A percentile compares a stretch with the other conserved stretches of the same genome.
Evolutionary conservation across 2,329 filamentous ascomycete genomes (phyloP).

Genomic region (Pseudogymnoascus sp.): DNA sequence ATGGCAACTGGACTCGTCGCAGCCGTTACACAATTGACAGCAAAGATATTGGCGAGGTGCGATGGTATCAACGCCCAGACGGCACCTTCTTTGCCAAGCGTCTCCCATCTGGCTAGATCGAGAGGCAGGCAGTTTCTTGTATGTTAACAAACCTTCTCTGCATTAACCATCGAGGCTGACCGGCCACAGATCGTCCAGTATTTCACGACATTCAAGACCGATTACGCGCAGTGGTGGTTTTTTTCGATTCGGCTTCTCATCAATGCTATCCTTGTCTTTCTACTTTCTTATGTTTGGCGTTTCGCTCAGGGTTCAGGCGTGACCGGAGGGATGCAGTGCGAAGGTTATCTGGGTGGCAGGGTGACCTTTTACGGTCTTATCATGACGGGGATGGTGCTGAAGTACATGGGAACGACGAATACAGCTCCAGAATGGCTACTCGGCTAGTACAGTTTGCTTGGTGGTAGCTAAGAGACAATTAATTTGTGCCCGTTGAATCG

Average conservation of each 20-base stretch:
- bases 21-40: constrained; percentile 54
- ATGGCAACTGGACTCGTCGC: constrained; percentile 53
- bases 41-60: constrained; percentile 42
- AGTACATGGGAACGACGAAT: not conserved
- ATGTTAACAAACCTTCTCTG: not conserved
- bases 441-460: not conserved
- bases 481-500: not conserved
- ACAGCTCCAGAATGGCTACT: not conserved
- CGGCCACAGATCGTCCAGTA: not conserved
- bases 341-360: not conserved
- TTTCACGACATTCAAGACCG: not conserved
- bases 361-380: not conserved
- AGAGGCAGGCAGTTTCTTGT: not conserved
- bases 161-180: not conserved
- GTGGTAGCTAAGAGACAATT: not conserved
- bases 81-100: constrained; percentile 57
- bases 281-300: not conserved
- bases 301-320: not conserved
- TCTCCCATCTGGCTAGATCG: constrained; percentile 30
- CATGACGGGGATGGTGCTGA: not conserved
- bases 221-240: not conserved
- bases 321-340: not conserved
- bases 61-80: constrained; percentile 52
- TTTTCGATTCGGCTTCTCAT: not conserved
- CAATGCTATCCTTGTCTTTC: not conserved